Conservation (phyloP, 768 basidiomycete genomes). For the Pulveroboletus sp. region DNA sequence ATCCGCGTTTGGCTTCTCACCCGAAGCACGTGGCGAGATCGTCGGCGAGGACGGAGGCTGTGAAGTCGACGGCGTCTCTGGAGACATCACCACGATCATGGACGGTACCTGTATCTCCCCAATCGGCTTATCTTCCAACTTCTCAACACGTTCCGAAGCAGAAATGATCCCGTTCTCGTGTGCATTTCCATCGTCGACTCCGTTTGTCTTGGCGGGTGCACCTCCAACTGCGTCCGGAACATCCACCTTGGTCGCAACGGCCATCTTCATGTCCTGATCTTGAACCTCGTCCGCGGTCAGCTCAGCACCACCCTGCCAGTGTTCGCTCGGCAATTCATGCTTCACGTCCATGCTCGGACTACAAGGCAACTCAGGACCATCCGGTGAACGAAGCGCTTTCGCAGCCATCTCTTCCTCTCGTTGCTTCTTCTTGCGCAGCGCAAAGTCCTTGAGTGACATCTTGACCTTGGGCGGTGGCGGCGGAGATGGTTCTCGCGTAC, state of each 20-base stretch:
- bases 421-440: constrained; percentile 50
- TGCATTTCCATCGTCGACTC: background rate
- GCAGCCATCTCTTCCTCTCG: constrained; percentile 42
- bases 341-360: constrained; percentile 22
- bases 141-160: background rate
- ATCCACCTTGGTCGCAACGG: constrained; percentile 3
- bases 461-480: constrained; percentile 48
- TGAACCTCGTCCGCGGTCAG: background rate
- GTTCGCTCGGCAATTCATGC: constrained; percentile 14
- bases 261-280: constrained; percentile 12
- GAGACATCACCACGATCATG: background rate
- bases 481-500: constrained; percentile 22
- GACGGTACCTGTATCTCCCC: background rate
- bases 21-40: background rate
- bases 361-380: constrained; percentile 7
- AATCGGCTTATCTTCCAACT: background rate
- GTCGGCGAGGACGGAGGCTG: background rate
- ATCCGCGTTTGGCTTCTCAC: constrained; percentile 2
- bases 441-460: constrained; percentile 56
- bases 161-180: background rate
- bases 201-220: background rate
- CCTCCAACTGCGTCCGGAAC: background rate
- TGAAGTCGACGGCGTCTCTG: background rate
- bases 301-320: background rate
- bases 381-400: constrained; percentile 19